These are phyloP conservation scores for Fusarium begoniae DNA, from an alignment of 2,329 filamentous ascomycete genomes.

Conservation along the genomic window DNA sequence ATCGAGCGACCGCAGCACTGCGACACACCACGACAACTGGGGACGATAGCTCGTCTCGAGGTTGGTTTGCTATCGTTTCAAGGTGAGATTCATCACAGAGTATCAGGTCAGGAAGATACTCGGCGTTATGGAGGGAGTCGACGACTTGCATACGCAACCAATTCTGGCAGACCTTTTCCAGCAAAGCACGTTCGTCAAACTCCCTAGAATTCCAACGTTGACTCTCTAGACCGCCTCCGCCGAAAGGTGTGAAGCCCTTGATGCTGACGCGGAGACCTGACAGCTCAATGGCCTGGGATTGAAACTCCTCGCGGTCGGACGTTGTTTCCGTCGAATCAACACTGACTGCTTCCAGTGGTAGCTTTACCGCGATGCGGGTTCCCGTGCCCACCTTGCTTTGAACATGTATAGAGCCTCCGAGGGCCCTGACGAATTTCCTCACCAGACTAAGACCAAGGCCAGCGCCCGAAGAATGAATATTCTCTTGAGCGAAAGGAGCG, in stretches of 20 bases:
- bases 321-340: neutral
- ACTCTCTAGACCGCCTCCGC: neutral
- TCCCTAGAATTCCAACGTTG: neutral
- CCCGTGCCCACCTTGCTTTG: conserved; percentile 53
- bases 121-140: neutral
- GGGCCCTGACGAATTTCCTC: conserved; percentile 64
- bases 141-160: conserved; percentile 32
- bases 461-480: conserved; percentile 66
- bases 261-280: conserved; percentile 41
- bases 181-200: neutral
- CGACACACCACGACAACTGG: conserved; percentile 47
- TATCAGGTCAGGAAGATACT: conserved; percentile 40
- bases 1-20: conserved; percentile 44
- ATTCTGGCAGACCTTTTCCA: conserved; percentile 18
- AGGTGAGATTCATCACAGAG: conserved; percentile 34
- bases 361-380: conserved; percentile 47
- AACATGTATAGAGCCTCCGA: conserved; percentile 68
- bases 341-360: conserved; percentile 40
- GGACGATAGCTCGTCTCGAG: conserved; percentile 19
- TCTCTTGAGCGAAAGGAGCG: conserved; percentile 71
- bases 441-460: conserved; percentile 75
- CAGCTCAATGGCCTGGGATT: conserved; percentile 42
- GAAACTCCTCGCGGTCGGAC: conserved; percentile 40
- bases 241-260: neutral
- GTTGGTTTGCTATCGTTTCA: neutral